Evolutionary conservation across 2,329 filamentous ascomycete species (phyloP).

Genomic region (Penicillium sp.): DNA sequence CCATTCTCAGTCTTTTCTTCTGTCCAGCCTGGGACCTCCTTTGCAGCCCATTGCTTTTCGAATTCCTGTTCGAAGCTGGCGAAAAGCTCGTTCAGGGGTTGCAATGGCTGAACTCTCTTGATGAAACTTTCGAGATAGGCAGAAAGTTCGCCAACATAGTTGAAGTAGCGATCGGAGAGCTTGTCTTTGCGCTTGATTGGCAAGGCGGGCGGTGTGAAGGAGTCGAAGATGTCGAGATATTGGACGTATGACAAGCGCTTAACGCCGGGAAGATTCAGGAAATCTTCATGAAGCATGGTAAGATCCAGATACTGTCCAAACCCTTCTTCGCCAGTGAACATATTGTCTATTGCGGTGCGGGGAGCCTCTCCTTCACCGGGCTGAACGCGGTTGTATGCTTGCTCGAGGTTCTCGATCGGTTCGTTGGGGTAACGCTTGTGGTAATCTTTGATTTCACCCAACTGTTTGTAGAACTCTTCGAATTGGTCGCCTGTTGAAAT

Average conservation of each 20-base stretch:
- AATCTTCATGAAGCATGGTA: slow-evolving; percentile 77
- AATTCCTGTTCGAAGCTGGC: slow-evolving; percentile 78
- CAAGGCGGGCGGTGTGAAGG: slow-evolving; percentile 70
- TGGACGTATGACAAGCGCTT: slow-evolving; percentile 87
- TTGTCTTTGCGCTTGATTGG: slow-evolving; percentile 79
- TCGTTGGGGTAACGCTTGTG: slow-evolving; percentile 91
- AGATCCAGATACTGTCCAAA: slow-evolving; percentile 92
- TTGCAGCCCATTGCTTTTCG: slow-evolving; percentile 73
- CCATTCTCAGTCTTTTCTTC: slow-evolving; percentile 49
- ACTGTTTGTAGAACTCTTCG: slow-evolving; percentile 84
- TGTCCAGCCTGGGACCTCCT: slow-evolving; percentile 77
- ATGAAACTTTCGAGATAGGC: slow-evolving; percentile 87
- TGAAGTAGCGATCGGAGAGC: slow-evolving; percentile 87
- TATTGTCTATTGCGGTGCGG: slow-evolving; percentile 72
- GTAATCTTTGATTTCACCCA: slow-evolving; percentile 77
- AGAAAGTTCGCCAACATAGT: slow-evolving; percentile 76
- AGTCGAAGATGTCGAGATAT: slow-evolving; percentile 88
- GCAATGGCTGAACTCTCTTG: slow-evolving; percentile 76
- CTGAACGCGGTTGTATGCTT: slow-evolving; percentile 74
- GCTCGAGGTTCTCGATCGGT: slow-evolving; percentile 90
- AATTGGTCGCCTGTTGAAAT: slow-evolving; percentile 84
- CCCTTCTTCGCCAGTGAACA: slow-evolving; percentile 95
- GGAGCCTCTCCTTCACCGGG: slow-evolving; percentile 63
- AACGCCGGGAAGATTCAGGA: slow-evolving; percentile 81
- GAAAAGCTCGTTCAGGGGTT: slow-evolving; percentile 79